Percentiles rank a stretch among this genome's conserved stretches.
phyloP scores from a whole-genome alignment of 2,329 filamentous ascomycete species.

The Rhynchosporium graminicola region DNA sequence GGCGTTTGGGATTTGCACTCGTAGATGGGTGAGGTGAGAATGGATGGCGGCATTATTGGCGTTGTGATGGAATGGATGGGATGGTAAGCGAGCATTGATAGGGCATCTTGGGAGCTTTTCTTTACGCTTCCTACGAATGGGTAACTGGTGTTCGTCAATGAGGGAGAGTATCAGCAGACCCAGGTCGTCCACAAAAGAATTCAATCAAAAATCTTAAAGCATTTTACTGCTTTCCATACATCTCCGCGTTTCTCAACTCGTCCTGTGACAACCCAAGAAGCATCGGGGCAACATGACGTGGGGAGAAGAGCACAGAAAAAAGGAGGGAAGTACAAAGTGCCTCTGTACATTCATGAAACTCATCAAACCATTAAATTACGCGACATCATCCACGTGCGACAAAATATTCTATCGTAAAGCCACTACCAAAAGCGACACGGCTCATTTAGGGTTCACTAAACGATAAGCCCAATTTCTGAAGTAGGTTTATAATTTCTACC shows the following conservation, averaged over 20 bases:
- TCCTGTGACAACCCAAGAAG: too few relatives aligned
- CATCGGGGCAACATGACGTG: too few relatives aligned
- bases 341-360: too few relatives aligned
- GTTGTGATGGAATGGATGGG: neutral
- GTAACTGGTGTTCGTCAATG: neutral
- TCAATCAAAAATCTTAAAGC: neutral
- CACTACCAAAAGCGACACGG: too few relatives aligned
- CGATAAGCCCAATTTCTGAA: too few relatives aligned
- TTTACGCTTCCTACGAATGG: neutral
- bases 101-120: neutral
- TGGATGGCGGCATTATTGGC: neutral
- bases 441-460: too few relatives aligned
- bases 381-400: too few relatives aligned
- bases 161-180: neutral
- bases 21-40: neutral
- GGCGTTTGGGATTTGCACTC: slow-evolving; percentile 3
- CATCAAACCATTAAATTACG: too few relatives aligned
- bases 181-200: neutral
- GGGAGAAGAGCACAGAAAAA: too few relatives aligned
- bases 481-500: too few relatives aligned
- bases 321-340: too few relatives aligned
- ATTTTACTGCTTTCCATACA: neutral
- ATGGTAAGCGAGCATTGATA: neutral
- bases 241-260: neutral
- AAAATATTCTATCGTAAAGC: too few relatives aligned